Conservation (phyloP, 2,329 filamentous ascomycete genomes). For the Calonectria fujianensis region DNA sequence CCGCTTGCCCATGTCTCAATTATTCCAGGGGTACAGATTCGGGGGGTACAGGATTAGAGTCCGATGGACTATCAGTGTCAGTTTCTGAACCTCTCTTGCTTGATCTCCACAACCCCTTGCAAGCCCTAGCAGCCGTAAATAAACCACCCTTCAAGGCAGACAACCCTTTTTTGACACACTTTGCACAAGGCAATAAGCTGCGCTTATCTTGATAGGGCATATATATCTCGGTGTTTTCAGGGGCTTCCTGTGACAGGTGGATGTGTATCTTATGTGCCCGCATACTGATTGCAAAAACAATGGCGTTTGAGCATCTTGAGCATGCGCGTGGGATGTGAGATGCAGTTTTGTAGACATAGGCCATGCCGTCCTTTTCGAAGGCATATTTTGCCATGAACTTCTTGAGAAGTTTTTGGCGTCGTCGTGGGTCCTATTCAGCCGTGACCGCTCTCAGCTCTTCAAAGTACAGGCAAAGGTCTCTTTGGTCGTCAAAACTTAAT, state of each 20-base stretch:
- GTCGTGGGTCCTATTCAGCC: not conserved
- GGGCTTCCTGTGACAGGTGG: not conserved
- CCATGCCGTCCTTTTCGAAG: constrained; percentile 45
- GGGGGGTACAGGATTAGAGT: too few relatives aligned
- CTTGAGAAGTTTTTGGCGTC: constrained; percentile 37
- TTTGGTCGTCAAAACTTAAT: constrained; percentile 23
- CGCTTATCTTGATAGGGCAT: constrained; percentile 60
- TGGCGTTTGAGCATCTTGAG: constrained; percentile 53
- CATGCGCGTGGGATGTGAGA: constrained; percentile 61
- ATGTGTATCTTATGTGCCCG: not conserved
- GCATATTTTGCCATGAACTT: constrained; percentile 53
- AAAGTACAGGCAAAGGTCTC: constrained; percentile 32
- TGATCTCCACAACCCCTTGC: not conserved
- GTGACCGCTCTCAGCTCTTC: constrained; percentile 40
- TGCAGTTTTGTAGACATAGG: constrained; percentile 47
- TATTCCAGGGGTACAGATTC: not conserved
- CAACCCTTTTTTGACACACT: constrained; percentile 38
- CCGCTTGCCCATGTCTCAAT: not conserved
- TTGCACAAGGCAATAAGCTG: constrained; percentile 52
- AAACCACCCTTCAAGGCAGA: not conserved
- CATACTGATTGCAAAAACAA: not conserved
- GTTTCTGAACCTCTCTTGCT: too few relatives aligned
- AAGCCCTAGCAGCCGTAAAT: not conserved
- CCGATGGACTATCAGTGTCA: too few relatives aligned
- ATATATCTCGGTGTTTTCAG: constrained; percentile 51